These are phyloP conservation scores for Anastatica hierochuntica DNA, from an alignment of 345 rosid genomes.

Conservation along the genomic window DNA sequence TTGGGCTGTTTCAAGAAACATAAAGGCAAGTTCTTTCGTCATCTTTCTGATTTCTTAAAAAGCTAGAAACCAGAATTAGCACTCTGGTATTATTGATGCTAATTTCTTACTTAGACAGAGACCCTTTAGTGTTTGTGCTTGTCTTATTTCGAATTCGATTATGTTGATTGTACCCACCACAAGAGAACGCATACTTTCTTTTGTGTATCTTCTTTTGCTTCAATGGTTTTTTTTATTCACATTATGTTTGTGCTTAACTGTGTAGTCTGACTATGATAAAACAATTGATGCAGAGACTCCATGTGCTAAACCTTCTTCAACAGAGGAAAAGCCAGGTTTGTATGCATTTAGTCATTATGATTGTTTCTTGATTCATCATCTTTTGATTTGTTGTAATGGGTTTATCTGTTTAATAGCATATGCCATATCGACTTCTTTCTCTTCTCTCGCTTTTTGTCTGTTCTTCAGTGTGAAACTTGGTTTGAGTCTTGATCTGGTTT, in stretches of 20 bases:
- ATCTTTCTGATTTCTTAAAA: background rate
- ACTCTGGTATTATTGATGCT: too few species aligned
- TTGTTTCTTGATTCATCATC: too few species aligned
- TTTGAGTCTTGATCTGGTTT: constrained; percentile 15
- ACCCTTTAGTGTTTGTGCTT: too few species aligned
- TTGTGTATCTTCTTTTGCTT: background rate
- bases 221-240: background rate
- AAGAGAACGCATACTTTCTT: background rate
- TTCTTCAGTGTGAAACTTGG: background rate
- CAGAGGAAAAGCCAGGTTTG: constrained; percentile 39
- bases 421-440: background rate
- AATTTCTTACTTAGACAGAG: too few species aligned
- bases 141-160: background rate
- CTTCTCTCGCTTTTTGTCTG: background rate
- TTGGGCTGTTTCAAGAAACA: constrained; percentile 39
- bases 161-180: background rate
- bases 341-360: background rate
- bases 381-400: background rate
- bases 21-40: constrained; percentile 26
- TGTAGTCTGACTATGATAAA: constrained; percentile 1
- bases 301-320: constrained; percentile 43
- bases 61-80: too few species aligned
- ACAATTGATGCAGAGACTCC: constrained; percentile 73
- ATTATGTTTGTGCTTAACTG: background rate
- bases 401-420: background rate